Evolutionary conservation across 371 early-diverging fungal species (phyloP).

Genomic region (Haplosporangium sp.): DNA sequence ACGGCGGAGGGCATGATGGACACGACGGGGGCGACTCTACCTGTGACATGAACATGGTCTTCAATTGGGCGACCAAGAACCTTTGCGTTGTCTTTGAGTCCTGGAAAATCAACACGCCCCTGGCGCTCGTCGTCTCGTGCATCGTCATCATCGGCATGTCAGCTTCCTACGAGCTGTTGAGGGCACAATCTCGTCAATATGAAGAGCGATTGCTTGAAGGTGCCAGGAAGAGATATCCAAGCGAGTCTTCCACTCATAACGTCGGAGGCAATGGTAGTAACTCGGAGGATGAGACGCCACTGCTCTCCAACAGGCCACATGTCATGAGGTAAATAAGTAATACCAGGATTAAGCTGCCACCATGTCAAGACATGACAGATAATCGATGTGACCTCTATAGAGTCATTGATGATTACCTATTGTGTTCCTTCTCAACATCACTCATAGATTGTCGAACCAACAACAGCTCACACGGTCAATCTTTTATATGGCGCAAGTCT

Average conservation of each 20-base stretch:
- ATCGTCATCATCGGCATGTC: conserved; percentile 67
- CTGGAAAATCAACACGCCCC: conserved; percentile 74
- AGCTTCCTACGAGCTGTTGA: conserved; percentile 71
- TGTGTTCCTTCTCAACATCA: neutral
- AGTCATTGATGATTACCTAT: neutral
- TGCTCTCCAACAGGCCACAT: conserved; percentile 20
- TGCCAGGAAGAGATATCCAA: conserved; percentile 42
- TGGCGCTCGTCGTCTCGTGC: conserved; percentile 67
- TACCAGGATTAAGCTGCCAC: too few relatives aligned
- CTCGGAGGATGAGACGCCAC: conserved; percentile 34
- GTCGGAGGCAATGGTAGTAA: conserved; percentile 22
- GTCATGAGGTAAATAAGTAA: conserved; percentile 23
- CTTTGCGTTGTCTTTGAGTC: conserved; percentile 81
- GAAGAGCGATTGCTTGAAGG: conserved; percentile 59
- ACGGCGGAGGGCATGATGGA: conserved; percentile 22
- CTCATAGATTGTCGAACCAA: conserved; percentile 52
- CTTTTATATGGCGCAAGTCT: conserved; percentile 73
- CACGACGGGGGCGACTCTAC: conserved; percentile 31
- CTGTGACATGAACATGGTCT: conserved; percentile 72
- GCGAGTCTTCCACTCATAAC: conserved; percentile 3
- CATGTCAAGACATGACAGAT: too few relatives aligned
- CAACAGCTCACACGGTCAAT: conserved; percentile 66
- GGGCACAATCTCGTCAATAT: conserved; percentile 61
- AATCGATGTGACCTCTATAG: too few relatives aligned
- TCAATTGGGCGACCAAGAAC: conserved; percentile 83